Percentiles rank a stretch among this genome's conserved stretches.
Evolutionary conservation across 805 yeast genomes (phyloP).

Genomic region (Hanseniaspora occidentalis): DNA sequence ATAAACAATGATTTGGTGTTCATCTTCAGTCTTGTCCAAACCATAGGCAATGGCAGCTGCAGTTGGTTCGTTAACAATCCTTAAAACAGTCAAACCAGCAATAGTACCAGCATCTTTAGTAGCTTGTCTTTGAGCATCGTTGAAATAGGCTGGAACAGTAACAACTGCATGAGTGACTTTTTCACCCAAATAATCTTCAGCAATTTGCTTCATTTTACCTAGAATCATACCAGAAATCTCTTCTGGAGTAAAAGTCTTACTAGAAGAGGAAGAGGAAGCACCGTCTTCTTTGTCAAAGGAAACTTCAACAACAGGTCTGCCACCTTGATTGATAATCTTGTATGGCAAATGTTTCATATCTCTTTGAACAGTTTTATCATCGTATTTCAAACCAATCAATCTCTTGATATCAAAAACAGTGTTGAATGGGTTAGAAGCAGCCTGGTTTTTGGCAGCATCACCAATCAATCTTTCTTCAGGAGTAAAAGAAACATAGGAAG

Average conservation of each 20-base stretch:
- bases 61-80: conserved; percentile 90
- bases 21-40: conserved; percentile 68
- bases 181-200: conserved; percentile 80
- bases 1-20: conserved; percentile 81
- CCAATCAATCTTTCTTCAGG: conserved; percentile 89
- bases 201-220: conserved; percentile 84
- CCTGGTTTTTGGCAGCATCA: conserved; percentile 95
- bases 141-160: conserved; percentile 88
- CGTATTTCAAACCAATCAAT: conserved; percentile 73
- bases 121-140: conserved; percentile 90
- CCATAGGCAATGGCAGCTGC: conserved; percentile 98
- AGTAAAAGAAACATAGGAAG: conserved; percentile 87
- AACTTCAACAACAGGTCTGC: conserved; percentile 77
- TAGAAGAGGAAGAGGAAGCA: conserved; percentile 32
- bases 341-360: conserved; percentile 80
- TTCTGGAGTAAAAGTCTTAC: conserved; percentile 86
- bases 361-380: conserved; percentile 64
- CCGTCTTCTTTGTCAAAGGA: conserved; percentile 15
- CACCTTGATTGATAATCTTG: conserved; percentile 52
- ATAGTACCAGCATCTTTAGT: conserved; percentile 88
- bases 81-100: conserved; percentile 78
- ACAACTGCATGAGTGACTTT: conserved; percentile 83
- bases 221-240: conserved; percentile 88
- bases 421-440: conserved; percentile 75
- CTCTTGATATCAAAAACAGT: conserved; percentile 88